These are phyloP conservation scores for Quercus robur DNA, from an alignment of 306 rosid genomes.

Conservation along the genomic window DNA sequence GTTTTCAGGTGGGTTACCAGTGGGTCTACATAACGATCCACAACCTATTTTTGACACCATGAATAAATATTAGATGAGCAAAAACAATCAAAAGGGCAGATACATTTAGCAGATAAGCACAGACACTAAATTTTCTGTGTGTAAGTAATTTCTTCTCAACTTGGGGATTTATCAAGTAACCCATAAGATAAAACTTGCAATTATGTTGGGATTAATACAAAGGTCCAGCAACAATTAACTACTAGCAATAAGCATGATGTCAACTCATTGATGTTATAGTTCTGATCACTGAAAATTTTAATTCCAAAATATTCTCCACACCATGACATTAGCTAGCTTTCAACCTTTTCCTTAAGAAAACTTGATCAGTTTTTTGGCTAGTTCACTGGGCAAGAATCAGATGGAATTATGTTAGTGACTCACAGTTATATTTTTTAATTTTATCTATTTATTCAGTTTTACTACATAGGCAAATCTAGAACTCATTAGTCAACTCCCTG, in stretches of 20 bases:
- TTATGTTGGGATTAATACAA: not conserved
- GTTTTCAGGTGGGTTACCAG: conserved; percentile 39
- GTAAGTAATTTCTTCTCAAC: conserved; percentile 6
- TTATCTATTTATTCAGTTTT: no score
- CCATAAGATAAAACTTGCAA: not conserved
- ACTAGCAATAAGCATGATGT: not conserved
- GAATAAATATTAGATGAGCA: not conserved
- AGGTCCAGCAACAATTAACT: not conserved
- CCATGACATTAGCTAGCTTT: not conserved
- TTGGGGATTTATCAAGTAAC: not conserved
- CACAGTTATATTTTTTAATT: no score
- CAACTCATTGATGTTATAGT: conserved; percentile 4
- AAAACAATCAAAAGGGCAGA: conserved; percentile 14
- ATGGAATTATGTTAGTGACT: no score
- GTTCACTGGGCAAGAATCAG: no score
- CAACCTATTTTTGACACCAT: conserved; percentile 25
- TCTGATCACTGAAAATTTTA: not conserved
- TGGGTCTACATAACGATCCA: conserved; percentile 37
- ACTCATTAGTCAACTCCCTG: no score
- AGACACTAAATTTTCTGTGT: conserved; percentile 3
- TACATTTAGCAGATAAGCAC: not conserved
- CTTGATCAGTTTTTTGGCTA: no score
- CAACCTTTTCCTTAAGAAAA: no score
- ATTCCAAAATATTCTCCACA: not conserved
- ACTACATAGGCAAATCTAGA: no score